A percentile compares a stretch with the other conserved stretches of the same genome.
These are phyloP conservation scores for Prunus yedoensis DNA, from an alignment of 331 rosid genomes.

Conservation along the genomic window DNA sequence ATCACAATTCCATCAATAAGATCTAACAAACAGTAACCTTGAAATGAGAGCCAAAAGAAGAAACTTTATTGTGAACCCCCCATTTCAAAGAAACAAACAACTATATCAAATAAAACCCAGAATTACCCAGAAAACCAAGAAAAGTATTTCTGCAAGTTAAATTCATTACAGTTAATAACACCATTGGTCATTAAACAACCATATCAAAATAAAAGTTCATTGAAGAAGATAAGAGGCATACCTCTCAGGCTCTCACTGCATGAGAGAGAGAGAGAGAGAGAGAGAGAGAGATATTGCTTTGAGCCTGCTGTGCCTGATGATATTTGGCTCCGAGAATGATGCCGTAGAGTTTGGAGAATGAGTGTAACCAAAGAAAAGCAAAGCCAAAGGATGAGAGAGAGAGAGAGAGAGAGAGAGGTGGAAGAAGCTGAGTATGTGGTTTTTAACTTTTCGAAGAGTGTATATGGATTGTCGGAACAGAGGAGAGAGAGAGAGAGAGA, in stretches of 20 bases:
- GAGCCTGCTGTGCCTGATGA: slow-evolving; percentile 14
- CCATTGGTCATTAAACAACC: not conserved
- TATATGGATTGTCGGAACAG: not conserved
- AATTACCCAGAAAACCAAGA: not conserved
- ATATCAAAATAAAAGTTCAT: slow-evolving; percentile 20
- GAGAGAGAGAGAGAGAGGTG: not conserved
- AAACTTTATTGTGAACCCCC: not conserved
- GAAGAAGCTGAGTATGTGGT: not conserved
- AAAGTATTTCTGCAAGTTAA: not conserved
- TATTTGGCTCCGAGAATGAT: slow-evolving; percentile 28
- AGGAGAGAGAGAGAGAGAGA: not conserved
- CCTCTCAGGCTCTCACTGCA: not conserved
- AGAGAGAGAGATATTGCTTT: not conserved
- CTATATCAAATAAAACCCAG: slow-evolving; percentile 8
- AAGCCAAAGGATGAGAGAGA: not conserved
- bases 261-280: slow-evolving; percentile 19
- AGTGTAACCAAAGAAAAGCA: slow-evolving; percentile 38
- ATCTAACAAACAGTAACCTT: not conserved
- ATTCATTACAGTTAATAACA: not conserved
- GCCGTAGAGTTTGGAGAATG: slow-evolving; percentile 42
- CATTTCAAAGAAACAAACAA: not conserved
- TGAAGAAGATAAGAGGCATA: slow-evolving; percentile 25
- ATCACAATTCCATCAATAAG: not conserved
- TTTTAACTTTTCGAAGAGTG: not conserved
- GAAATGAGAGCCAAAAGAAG: not conserved